These are phyloP conservation scores for Solanum paucissectum DNA, from an alignment of 257 asterid species.

Conservation along the genomic window DNA sequence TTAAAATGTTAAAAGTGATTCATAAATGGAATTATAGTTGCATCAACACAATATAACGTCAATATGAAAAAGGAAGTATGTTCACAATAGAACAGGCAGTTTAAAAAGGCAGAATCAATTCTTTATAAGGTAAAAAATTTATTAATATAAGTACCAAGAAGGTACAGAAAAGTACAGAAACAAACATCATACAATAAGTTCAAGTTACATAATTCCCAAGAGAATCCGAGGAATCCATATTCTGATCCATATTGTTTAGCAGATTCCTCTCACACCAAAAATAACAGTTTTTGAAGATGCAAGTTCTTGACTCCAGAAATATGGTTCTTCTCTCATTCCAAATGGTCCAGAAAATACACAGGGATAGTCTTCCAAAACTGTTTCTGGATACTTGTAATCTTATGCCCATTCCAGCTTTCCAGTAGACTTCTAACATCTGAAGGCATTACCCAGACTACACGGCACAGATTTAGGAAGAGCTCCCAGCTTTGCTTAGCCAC, in stretches of 20 bases:
- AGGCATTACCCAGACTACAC: neutral
- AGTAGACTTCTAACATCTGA: neutral
- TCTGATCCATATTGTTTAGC: neutral
- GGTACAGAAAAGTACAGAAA: neutral
- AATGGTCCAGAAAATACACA: neutral
- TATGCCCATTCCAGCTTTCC: neutral
- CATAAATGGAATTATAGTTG: neutral
- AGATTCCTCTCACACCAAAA: neutral
- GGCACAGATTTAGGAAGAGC: neutral
- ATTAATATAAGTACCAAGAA: neutral
- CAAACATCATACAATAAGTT: neutral
- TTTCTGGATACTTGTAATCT: neutral
- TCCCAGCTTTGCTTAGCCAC: neutral
- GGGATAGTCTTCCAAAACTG: neutral
- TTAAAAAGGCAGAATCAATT: neutral
- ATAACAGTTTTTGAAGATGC: neutral
- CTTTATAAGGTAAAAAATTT: neutral
- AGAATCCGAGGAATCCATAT: neutral
- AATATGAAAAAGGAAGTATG: neutral
- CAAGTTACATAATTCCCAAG: neutral
- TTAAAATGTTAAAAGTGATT: neutral
- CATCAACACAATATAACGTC: neutral
- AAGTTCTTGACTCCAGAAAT: neutral
- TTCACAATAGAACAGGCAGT: neutral
- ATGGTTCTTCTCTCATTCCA: neutral